A percentile compares a stretch with the other conserved stretches of the same genome.
phyloP scores from a whole-genome alignment of 139 green algal genomes.

The Picochlorum sp. region DNA sequence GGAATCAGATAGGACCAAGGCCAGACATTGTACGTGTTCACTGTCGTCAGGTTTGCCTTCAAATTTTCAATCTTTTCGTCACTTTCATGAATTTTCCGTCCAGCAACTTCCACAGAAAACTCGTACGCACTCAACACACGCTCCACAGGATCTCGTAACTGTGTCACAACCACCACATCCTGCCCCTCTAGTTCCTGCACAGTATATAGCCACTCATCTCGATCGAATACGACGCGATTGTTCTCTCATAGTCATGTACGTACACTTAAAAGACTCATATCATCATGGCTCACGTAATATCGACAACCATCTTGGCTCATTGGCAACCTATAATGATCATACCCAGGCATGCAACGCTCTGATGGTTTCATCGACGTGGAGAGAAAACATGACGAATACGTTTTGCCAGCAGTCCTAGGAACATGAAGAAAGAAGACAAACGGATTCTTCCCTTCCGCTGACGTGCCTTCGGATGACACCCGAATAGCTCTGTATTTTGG shows the following conservation, averaged over 20 bases:
- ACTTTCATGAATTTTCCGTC: conserved; percentile 18
- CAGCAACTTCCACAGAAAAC: conserved; percentile 64
- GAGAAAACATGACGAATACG: conserved; percentile 79
- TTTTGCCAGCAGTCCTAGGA: conserved; percentile 83
- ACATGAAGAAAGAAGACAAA: conserved; percentile 93
- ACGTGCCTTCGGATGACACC: neutral
- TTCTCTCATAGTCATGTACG: neutral
- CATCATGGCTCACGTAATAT: conserved; percentile 78
- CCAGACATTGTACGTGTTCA: conserved; percentile 80
- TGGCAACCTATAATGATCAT: conserved; percentile 76
- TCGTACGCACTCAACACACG: conserved; percentile 83
- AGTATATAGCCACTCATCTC: neutral
- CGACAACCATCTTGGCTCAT: conserved; percentile 48
- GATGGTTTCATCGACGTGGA: conserved; percentile 40
- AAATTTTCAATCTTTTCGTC: conserved; percentile 20
- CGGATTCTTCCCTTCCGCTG: neutral
- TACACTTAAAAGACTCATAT: conserved; percentile 57
- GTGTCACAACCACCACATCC: conserved; percentile 44
- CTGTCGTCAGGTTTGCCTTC: conserved; percentile 13
- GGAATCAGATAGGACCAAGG: conserved; percentile 81
- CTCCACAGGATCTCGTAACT: conserved; percentile 68
- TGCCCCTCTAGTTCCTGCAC: conserved; percentile 2
- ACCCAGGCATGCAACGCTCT: conserved; percentile 59
- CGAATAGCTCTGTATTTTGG: neutral
- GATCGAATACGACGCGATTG: neutral